Base-by-base conservation (phyloP, 139 green algal species). In the Picochlorum sp. region DNA sequence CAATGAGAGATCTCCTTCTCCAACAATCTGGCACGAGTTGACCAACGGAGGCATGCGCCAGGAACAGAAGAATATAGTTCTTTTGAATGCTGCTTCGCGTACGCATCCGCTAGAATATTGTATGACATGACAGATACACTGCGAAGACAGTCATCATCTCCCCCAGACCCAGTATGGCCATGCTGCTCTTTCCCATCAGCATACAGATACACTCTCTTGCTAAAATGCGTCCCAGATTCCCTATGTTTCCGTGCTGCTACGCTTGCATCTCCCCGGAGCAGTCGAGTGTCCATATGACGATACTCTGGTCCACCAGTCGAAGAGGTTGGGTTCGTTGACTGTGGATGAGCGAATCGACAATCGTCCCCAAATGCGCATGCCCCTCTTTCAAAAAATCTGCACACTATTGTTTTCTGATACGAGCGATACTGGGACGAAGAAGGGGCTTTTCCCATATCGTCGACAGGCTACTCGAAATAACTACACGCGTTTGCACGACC, bases 41-140 rank as follows among this genome's bases (percentile, higher is more conserved):
- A 7, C 86, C 83, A 92, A 24, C 81, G 59, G 51, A 90, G 62
- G 37, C 61, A 75, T n/a, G 44, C 54, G 18, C n/a, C 31, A 0
- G 80, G 78, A 18, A 78, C 63, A 11, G 71, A 65, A 34, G 66
- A 51, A 61, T 92, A 92, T 30, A 94, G 71, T 62, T 86, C 72
- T 2, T 28, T 20, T 0, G 61, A 62, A 70, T 91, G 82, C 57
- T 83, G 63, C 11, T 78, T 65, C 4, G 83, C 84, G 69, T 89
- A 62, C 6, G 64, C 57, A 20, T 88, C 84, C 2, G 85, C 86
- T 5, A 95, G 77, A 0, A 91, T 64, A 66, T 95, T 95, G 77
- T 92, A 95, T 1, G 70, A 81, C 82, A 95, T 86, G 16, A 94
- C 63, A 34, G 47, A 54, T 20, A 54, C n/a, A 54, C 47, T 26